Evolutionary conservation across 2,329 filamentous ascomycete genomes (phyloP).

Genomic region (Magnaporthiopsis incrustans): DNA sequence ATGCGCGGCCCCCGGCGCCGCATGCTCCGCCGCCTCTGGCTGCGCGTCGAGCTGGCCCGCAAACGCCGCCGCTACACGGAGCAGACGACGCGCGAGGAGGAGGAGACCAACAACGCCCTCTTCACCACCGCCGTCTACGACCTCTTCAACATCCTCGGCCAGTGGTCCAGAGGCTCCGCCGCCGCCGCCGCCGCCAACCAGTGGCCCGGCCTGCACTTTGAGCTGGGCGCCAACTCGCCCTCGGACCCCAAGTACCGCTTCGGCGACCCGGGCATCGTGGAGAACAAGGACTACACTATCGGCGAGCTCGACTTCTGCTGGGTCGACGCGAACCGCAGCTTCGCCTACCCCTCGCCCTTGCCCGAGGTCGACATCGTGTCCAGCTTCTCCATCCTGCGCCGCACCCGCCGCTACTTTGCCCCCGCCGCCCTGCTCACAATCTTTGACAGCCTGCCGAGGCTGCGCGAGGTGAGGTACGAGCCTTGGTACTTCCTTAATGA

Average conservation of each 20-base stretch:
- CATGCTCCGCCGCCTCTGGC: slow-evolving; percentile 15
- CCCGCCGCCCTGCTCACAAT: slow-evolving; percentile 14
- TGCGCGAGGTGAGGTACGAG: slow-evolving; percentile 15
- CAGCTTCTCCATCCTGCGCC: slow-evolving; percentile 14
- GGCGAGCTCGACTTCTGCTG: slow-evolving; percentile 10
- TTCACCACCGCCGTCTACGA: slow-evolving; percentile 18
- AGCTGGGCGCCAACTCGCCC: slow-evolving; percentile 17
- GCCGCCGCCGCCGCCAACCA: slow-evolving; percentile 6
- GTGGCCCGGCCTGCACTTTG: slow-evolving; percentile 13
- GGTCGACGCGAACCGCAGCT: slow-evolving; percentile 12
- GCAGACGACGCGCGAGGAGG: slow-evolving; percentile 18
- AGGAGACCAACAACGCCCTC: slow-evolving; percentile 18
- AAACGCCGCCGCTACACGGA: slow-evolving; percentile 11
- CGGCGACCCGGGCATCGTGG: slow-evolving; percentile 9
- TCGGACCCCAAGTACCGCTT: slow-evolving; percentile 10
- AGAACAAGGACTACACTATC: slow-evolving; percentile 9
- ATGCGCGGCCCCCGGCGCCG: slow-evolving; percentile 15
- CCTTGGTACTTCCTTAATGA: slow-evolving; percentile 15
- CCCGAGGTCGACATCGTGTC: slow-evolving; percentile 15
- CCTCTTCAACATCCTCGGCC: slow-evolving; percentile 17
- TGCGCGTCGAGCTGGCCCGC: slow-evolving; percentile 17
- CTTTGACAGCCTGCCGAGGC: slow-evolving; percentile 14
- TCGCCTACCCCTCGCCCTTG: slow-evolving; percentile 14
- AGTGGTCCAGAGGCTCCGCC: slow-evolving; percentile 11
- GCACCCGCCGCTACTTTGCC: slow-evolving; percentile 16